Evolutionary conservation across 1,139 yeast genomes (phyloP), one percentile per base, ranked within the genome.

Genomic region (Yamadazyma kanchanaburiensis): DNA sequence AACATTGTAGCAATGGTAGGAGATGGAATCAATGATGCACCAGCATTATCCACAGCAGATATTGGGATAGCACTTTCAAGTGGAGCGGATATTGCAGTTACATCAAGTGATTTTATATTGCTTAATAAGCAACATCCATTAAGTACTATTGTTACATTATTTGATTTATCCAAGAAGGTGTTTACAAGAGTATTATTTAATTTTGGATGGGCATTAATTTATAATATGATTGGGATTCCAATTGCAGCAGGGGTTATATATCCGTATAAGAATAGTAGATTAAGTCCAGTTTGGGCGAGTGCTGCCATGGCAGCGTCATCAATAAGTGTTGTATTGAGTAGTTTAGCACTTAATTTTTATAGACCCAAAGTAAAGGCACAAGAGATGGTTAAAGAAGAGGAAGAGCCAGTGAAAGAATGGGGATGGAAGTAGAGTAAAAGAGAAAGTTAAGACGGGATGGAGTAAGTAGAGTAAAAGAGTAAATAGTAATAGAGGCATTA

Each of bases 301-400:
- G 77, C 77, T 9, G 81, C 81, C 1, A 76, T 77, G 82, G 82
- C 82, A 0, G 63, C 69, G n/a, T 71, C 78, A 11, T 73, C 80
- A 6, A 58, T 77, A 10, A 71, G 78, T 48, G 82, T 77, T 32
- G 75, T 77, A 2, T 46, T 66, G 32, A 74, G 80, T 45, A 73
- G 80, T 50, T 61, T 75, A 44, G 70, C 75, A 0, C 54, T 77
- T 40, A 65, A 61, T 35, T 53, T 72, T 20, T 74, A 69, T 45
- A 59, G 46, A 31, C 77, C 77, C 3, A 58, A 4, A 15, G 38
- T 35, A 10, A 31, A 29, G 10, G 21, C 19, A 5, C 15, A 14
- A 24, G 21, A 19, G n/a, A 9, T 26, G 12, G 17, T 12, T 5
- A 11, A 9, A 13, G 24, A 28, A 9, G 28, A 23, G 14, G 30